A percentile compares a stretch with the other conserved stretches of the same genome.
These are phyloP conservation scores for Cnidoscolus chayamansa DNA, from an alignment of 441 rosid genomes.

Conservation along the genomic window DNA sequence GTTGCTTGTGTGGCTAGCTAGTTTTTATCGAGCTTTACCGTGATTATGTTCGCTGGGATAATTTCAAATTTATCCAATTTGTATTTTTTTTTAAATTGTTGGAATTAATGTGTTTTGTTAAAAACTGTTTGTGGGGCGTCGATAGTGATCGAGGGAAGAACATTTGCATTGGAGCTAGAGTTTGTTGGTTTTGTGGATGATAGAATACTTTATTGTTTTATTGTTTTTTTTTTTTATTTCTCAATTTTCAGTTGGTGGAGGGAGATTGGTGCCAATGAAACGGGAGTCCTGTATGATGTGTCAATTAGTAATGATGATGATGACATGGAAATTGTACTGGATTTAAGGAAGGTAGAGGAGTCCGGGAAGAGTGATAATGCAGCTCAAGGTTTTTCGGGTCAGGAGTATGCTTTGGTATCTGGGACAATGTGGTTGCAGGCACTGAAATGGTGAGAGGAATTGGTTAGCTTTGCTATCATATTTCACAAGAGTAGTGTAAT, in stretches of 20 bases:
- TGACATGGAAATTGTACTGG: slow-evolving; percentile 49
- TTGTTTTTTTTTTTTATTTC: neutral
- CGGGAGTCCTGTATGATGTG: slow-evolving; percentile 39
- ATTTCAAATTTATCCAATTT: neutral
- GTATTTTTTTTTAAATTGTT: neutral
- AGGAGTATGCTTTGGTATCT: slow-evolving; percentile 79
- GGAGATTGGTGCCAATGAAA: slow-evolving; percentile 25
- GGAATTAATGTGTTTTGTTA: neutral
- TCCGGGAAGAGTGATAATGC: slow-evolving; percentile 36
- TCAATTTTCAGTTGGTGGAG: slow-evolving; percentile 55
- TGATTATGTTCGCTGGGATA: too few relatives aligned
- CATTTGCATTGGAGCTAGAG: neutral
- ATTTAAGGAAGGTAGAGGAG: slow-evolving; percentile 59
- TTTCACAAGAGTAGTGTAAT: neutral
- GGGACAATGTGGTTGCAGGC: slow-evolving; percentile 90
- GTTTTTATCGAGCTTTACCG: neutral
- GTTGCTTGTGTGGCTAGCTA: neutral
- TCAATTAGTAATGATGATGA: slow-evolving; percentile 24
- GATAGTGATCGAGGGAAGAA: neutral
- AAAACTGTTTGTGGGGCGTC: neutral
- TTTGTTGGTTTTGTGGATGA: too few relatives aligned
- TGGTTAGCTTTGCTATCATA: neutral
- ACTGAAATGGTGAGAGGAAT: slow-evolving; percentile 60
- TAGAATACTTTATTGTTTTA: too few relatives aligned
- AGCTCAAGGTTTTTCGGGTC: slow-evolving; percentile 63